Base-by-base conservation (phyloP, 148 eudicot species). In the Rhododendron ferrugineum region DNA sequence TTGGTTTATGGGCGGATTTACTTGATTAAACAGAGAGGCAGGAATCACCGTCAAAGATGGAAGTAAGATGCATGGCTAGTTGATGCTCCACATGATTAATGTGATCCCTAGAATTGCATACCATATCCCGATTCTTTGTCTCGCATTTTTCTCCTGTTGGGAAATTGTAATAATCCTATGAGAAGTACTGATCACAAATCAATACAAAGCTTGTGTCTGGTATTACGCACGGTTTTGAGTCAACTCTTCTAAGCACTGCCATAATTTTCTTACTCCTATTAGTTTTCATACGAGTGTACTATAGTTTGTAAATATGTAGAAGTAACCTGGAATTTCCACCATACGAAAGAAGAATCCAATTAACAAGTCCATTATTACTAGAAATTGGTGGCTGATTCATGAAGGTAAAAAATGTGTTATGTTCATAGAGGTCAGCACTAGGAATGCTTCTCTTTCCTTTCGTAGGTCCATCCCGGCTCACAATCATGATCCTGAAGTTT, bases 1-100 rank as follows among this genome's bases (percentile, higher is more conserved):
- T 96, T 98, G 99, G 96, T 96, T 88, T 89, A 95, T 92, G 98
- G 98, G 18, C 95, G 98, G 28, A 90, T 96, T 47, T 96, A 96
- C 88, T 89, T 96, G 82, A 89, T 93, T 82, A 88, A 92, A 84
- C 88, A 88, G 44, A 91, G 91, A 89, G 84, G 93, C 80, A 90
- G 79, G 84, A 87, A 85, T 46, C 86, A 86, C 85, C 88, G 76
- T 80, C 90, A 87, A 89, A 89, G 89, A 84, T 85, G 90, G 88
- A 82, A 80, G 15, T 91, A 60, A 88, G 81, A 82, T 66, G 36
- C 76, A 54, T 82, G 72, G 82, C 83, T 3, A 8, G 66, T 32
- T 50, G 66, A 28, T 36, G 7, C n/a, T 72, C 46, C 78, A 28
- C 30, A 30, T 49, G 44, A 83, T 46, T 11, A 11, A 15, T 46